Conservation (phyloP, 2,329 filamentous ascomycete genomes). For the Exophiala sideris region DNA sequence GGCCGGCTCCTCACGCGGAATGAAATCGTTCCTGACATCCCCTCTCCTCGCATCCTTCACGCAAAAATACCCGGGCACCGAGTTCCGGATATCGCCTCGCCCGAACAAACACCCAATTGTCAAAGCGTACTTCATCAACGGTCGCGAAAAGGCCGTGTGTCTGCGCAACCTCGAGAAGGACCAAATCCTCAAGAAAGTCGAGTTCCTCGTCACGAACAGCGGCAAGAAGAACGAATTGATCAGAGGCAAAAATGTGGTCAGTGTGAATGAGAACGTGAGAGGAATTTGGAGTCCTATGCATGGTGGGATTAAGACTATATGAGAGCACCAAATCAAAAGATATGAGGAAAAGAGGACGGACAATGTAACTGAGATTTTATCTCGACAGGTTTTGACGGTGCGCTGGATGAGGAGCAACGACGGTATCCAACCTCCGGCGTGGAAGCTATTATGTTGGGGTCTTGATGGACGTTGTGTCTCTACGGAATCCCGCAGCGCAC, state of each 20-base stretch:
- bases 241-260: conserved; percentile 56
- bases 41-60: conserved; percentile 71
- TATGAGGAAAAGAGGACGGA: no score
- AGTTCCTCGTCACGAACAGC: conserved; percentile 45
- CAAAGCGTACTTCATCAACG: conserved; percentile 89
- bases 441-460: no score
- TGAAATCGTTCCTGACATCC: conserved; percentile 64
- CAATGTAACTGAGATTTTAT: conserved; percentile 2
- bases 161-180: conserved; percentile 79
- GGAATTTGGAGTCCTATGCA: conserved; percentile 65
- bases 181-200: conserved; percentile 76
- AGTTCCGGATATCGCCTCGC: conserved; percentile 86
- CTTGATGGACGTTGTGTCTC: no score
- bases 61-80: conserved; percentile 75
- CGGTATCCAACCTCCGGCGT: no score
- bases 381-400: no score
- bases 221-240: conserved; percentile 51
- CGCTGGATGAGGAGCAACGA: no score
- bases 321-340: conserved; percentile 22
- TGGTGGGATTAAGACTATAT: conserved; percentile 52
- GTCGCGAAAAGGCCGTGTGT: conserved; percentile 77
- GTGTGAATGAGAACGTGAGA: conserved; percentile 62
- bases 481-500: no score
- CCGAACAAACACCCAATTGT: conserved; percentile 88
- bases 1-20: conserved; percentile 87